phyloP scores from a whole-genome alignment of 768 basidiomycete genomes.

The Stropharia rugosoannulata region DNA sequence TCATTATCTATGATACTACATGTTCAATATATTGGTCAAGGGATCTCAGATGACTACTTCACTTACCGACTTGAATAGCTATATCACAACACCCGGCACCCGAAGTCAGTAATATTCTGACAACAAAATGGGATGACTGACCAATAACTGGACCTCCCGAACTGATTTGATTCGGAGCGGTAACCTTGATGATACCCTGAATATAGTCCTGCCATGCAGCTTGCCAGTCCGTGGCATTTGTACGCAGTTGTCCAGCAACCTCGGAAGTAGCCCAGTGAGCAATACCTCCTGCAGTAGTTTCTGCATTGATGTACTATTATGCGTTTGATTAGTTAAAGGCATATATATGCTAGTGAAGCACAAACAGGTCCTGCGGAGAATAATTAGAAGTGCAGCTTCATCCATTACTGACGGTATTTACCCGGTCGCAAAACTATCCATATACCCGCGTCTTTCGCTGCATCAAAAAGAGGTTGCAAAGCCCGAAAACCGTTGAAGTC shows the following conservation, averaged over 20 bases:
- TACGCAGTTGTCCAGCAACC: conserved; percentile 67
- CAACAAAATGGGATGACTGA: conserved; percentile 22
- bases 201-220: conserved; percentile 76
- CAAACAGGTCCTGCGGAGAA: conserved; percentile 36
- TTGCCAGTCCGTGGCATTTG: conserved; percentile 69
- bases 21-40: not conserved
- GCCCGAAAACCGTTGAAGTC: conserved; percentile 74
- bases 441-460: conserved; percentile 69
- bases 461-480: conserved; percentile 69
- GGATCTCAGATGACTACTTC: not conserved
- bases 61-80: conserved; percentile 31
- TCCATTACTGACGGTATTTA: conserved; percentile 14
- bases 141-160: conserved; percentile 76
- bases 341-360: conserved; percentile 1
- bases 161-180: conserved; percentile 65
- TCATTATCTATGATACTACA: conserved; percentile 63
- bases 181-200: conserved; percentile 58
- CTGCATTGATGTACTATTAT: conserved; percentile 70
- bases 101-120: not conserved
- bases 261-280: conserved; percentile 70
- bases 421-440: conserved; percentile 83
- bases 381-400: not conserved
- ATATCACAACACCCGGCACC: not conserved
- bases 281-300: conserved; percentile 76
- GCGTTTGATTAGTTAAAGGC: not conserved